Base-by-base conservation (phyloP, 2,329 filamentous ascomycete genomes). In the Curvularia eragrostidis region DNA sequence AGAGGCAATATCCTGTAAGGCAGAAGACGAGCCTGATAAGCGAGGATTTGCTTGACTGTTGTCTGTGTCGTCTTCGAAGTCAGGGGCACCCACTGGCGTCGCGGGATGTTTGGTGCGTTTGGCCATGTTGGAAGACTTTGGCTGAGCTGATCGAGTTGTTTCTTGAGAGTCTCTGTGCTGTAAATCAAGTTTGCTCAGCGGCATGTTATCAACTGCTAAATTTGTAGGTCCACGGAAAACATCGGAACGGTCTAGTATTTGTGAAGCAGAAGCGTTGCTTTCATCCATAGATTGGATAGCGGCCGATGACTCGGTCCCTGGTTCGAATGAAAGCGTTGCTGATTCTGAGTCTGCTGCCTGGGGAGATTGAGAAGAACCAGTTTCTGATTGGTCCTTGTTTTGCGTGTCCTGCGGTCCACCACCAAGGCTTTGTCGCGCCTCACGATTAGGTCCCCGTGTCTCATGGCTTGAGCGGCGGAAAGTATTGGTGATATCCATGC, bases 231-330 rank as follows among this genome's bases (percentile, higher is more conserved):
- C 89, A 64, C 90, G 88, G 69, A 99, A 98, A 8, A 97, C 90
- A 66, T 95, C 91, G 66, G 93, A 97, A 32, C 91, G 87, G 52
- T 87, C 85, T 8, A 99, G 80, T 36, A 98, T 97, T 75, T 97
- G 93, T 73, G 94, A 98, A 2, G 91, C 94, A 3, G 93, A 96
- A 47, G 89, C 88, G 54, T 83, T 82, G n/a, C 83, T 86, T 56
- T 93, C 91, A 41, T 93, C 90, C 30, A 78, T 71, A 1, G 77
- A 79, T 55, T 79, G 91, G 3, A 87, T 82, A 1, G 89, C 82
- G 30, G 89, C 80, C 2, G 87, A 91, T 1, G 90, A 93, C 54
- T 90, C 86, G 5, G 88, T 91, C 0, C 87, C 89, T 24, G 89
- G 90, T 51, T 91, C 91, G 59, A 89, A 68, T 38, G 89, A 92